phyloP scores from a whole-genome alignment of 192 early-diverging fungal genomes.

The Dispira parvispora region DNA sequence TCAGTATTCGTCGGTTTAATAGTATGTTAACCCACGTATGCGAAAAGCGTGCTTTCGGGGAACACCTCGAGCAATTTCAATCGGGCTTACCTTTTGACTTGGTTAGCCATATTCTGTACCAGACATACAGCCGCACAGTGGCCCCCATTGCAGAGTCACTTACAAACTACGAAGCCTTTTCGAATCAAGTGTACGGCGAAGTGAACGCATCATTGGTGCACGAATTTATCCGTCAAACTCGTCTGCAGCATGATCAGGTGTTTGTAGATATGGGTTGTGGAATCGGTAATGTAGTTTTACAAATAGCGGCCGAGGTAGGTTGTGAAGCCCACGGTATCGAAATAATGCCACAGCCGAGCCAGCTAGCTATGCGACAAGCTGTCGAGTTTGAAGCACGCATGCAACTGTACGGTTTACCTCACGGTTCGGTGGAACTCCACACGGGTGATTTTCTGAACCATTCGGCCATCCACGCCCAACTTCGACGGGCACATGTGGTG shows the following conservation, averaged over 20 bases:
- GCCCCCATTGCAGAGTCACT: constrained; percentile 53
- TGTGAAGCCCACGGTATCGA: constrained; percentile 78
- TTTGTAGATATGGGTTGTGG: constrained; percentile 94
- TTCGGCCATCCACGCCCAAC: constrained; percentile 39
- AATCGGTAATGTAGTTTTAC: constrained; percentile 91
- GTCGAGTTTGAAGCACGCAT: constrained; percentile 75
- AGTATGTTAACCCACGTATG: constrained; percentile 29
- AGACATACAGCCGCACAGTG: constrained; percentile 77
- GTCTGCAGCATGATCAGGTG: constrained; percentile 39
- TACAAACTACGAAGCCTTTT: constrained; percentile 71
- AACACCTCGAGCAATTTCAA: constrained; percentile 16
- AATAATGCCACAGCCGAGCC: constrained; percentile 70
- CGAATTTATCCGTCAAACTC: constrained; percentile 60
- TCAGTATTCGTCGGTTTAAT: constrained; percentile 59
- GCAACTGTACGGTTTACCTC: constrained; percentile 41
- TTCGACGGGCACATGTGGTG: constrained; percentile 74
- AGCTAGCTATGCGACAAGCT: constrained; percentile 58
- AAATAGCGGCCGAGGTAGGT: constrained; percentile 78
- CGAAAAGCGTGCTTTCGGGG: constrained; percentile 16
- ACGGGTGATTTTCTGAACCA: constrained; percentile 81
- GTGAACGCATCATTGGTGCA: constrained; percentile 67
- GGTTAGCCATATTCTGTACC: constrained; percentile 70
- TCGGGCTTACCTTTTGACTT: constrained; percentile 36
- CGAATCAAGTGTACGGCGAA: constrained; percentile 96
- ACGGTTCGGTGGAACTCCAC: constrained; percentile 44